These are phyloP conservation scores for Diaporthe vexans DNA, from an alignment of 2,329 filamentous ascomycete genomes.

Conservation along the genomic window DNA sequence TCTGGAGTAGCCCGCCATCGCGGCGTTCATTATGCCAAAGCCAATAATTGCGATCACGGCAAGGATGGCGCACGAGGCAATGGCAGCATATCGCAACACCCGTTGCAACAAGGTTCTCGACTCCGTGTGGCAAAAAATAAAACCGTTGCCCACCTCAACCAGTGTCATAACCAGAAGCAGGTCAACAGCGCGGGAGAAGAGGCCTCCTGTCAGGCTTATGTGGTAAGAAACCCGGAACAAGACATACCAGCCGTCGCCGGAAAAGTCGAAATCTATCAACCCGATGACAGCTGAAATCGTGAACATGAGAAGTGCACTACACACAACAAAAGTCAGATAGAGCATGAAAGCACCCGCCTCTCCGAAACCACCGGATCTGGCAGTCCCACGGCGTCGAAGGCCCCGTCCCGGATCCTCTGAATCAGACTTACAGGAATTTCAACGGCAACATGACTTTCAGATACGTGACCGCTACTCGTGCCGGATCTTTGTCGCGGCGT, in stretches of 20 bases:
- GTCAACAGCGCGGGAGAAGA: background rate
- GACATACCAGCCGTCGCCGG: background rate
- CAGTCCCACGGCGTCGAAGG: background rate
- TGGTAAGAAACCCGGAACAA: background rate
- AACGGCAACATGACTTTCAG: slow-evolving; percentile 12
- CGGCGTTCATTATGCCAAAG: background rate
- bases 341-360: background rate
- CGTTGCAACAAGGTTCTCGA: background rate
- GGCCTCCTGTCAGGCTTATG: slow-evolving; percentile 7
- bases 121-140: background rate
- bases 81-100: background rate
- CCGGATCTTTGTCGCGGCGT: background rate
- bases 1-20: background rate
- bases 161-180: slow-evolving; percentile 9
- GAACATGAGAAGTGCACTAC: slow-evolving; percentile 1
- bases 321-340: background rate
- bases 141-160: slow-evolving; percentile 18
- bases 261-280: background rate
- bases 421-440: background rate
- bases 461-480: slow-evolving; percentile 1
- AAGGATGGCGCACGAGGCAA: background rate
- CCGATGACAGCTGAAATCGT: background rate
- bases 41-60: background rate
- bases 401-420: background rate
- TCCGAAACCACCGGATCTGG: background rate